Conservation (phyloP, 108 stramenopile species). For the Pseudonitzschia delicatissima region DNA sequence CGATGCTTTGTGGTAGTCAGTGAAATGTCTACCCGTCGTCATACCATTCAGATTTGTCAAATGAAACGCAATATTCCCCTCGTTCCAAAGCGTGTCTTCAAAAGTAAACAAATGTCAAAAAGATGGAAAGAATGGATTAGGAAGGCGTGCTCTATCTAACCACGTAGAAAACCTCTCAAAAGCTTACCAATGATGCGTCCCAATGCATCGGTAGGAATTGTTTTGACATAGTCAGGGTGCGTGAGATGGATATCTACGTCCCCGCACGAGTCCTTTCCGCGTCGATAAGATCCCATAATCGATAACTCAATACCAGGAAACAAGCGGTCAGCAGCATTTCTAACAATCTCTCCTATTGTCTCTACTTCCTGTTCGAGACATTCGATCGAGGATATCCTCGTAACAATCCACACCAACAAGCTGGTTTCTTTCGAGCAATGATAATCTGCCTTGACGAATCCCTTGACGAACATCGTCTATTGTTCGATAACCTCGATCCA, state of each 20-base stretch:
- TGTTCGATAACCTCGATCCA: conserved; percentile 15
- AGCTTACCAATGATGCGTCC: conserved; percentile 32
- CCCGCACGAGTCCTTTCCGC: conserved; percentile 40
- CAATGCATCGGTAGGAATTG: conserved; percentile 34
- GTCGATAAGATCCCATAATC: conserved; percentile 56
- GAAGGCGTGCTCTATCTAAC: background rate
- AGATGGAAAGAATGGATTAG: background rate
- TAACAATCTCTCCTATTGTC: conserved; percentile 32
- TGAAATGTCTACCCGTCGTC: conserved; percentile 12
- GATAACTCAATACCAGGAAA: conserved; percentile 36
- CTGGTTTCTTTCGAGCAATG: conserved; percentile 37
- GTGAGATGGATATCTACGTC: conserved; percentile 56
- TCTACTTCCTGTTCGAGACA: conserved; percentile 48
- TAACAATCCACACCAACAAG: conserved; percentile 53
- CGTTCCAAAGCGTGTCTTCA: conserved; percentile 28
- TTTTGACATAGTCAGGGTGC: conserved; percentile 19
- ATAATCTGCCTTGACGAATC: conserved; percentile 10
- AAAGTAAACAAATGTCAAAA: background rate
- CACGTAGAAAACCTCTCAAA: background rate
- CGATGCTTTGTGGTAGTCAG: conserved; percentile 18
- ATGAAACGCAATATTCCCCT: conserved; percentile 45
- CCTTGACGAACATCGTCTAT: conserved; percentile 38
- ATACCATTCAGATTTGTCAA: conserved; percentile 39
- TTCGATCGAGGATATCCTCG: conserved; percentile 54
- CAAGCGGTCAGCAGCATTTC: conserved; percentile 2